Conservation (phyloP, 1,284 basidiomycete genomes). For the Fistulina hepatica region DNA sequence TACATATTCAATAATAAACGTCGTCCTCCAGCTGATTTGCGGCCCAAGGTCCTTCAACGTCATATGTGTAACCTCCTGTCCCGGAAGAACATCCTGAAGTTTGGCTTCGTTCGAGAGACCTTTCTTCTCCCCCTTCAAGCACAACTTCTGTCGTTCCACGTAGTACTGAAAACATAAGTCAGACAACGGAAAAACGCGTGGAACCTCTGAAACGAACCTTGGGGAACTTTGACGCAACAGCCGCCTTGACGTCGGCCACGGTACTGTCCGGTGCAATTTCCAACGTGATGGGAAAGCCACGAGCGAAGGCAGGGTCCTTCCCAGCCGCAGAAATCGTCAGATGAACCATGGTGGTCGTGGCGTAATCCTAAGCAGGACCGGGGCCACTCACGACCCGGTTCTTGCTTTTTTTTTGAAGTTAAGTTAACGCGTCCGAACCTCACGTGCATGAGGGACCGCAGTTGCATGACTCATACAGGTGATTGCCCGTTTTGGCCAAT, state of each 20-base stretch:
- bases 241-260: conserved; percentile 49
- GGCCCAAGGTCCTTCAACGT: conserved; percentile 81
- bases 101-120: conserved; percentile 53
- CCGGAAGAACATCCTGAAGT: conserved; percentile 29
- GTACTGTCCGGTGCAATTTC: conserved; percentile 41
- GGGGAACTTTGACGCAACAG: conserved; percentile 45
- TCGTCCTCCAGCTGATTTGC: conserved; percentile 78
- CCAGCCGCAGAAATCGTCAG: conserved; percentile 43
- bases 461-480: too few relatives aligned
- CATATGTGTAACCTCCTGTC: conserved; percentile 50
- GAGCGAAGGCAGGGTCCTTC: conserved; percentile 34
- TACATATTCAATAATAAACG: conserved; percentile 89
- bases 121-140: conserved; percentile 49
- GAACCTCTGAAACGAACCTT: conserved; percentile 30
- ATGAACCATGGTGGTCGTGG: conserved; percentile 59
- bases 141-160: conserved; percentile 61
- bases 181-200: neutral
- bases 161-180: conserved; percentile 42
- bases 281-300: conserved; percentile 43
- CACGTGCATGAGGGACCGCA: too few relatives aligned
- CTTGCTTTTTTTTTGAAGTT: too few relatives aligned
- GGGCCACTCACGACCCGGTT: too few relatives aligned
- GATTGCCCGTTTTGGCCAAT: too few relatives aligned
- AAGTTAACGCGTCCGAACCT: too few relatives aligned
- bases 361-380: too few relatives aligned